Percentiles rank a stretch among this genome's conserved stretches.
Conservation (phyloP, 2,329 filamentous ascomycete species). For the Epichloe brachyelytri region DNA sequence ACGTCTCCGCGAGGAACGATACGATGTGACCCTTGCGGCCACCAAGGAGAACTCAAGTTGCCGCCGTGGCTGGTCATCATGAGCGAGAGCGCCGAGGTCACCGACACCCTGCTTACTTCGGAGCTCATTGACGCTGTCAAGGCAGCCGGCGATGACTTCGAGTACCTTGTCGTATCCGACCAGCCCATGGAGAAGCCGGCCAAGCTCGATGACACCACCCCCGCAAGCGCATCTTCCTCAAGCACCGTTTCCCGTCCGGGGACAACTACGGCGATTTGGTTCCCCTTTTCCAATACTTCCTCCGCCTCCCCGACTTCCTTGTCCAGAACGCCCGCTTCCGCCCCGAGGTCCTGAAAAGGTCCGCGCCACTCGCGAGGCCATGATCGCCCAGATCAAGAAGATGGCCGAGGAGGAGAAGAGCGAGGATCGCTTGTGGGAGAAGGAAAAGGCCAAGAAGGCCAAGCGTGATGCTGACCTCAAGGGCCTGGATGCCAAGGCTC, state of each 20-base stretch:
- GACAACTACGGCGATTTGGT: constrained; percentile 53
- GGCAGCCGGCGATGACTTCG: constrained; percentile 62
- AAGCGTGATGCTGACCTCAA: constrained; percentile 78
- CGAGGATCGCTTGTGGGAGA: constrained; percentile 60
- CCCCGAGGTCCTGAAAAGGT: constrained; percentile 82
- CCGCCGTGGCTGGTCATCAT: constrained; percentile 86
- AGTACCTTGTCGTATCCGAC: constrained; percentile 81
- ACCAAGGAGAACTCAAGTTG: constrained; percentile 87
- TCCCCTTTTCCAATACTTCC: constrained; percentile 67
- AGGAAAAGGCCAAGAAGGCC: constrained; percentile 69
- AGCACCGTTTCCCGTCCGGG: constrained; percentile 53
- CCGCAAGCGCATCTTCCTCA: constrained; percentile 77
- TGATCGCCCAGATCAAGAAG: constrained; percentile 67
- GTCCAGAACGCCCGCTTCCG: constrained; percentile 72
- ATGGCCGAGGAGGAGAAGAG: constrained; percentile 67
- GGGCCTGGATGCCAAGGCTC: constrained; percentile 64
- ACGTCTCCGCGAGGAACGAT: constrained; percentile 77
- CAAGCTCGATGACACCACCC: constrained; percentile 74
- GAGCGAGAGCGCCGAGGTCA: constrained; percentile 94
- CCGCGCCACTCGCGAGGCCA: constrained; percentile 64
- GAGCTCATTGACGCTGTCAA: constrained; percentile 73
- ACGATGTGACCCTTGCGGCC: constrained; percentile 82
- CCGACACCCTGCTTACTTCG: constrained; percentile 72
- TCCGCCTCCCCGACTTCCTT: constrained; percentile 74
- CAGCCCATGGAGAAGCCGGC: constrained; percentile 78